Evolutionary conservation across 2,329 filamentous ascomycete species (phyloP), one percentile per base, ranked within the genome.

Genomic region (Calcarisporium arbuscula): DNA sequence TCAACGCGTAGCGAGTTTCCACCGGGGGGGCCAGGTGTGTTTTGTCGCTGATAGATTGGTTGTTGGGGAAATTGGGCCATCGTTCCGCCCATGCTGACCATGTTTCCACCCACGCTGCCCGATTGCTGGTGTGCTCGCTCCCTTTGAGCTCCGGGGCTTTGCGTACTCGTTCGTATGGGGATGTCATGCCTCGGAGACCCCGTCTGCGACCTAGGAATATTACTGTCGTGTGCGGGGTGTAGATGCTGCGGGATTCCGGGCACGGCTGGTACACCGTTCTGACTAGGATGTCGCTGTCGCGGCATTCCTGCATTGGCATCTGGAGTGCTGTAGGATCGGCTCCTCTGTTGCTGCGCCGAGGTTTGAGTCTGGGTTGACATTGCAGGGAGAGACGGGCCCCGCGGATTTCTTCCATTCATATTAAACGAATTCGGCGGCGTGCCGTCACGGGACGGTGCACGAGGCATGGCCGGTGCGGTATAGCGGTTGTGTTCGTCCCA

Each of bases 301-400:
- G 70, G 67, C 31, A 71, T 71, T 25, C 43, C 74, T 34, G 74
- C 80, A 45, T 94, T 86, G 48, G 95, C 95, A 56, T 96, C 89
- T 7, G 92, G 90, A 43, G 89, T 95, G 63, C 90, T 96, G 52
- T 94, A 94, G 23, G 89, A 95, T 44, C 92, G 77, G 62, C 85
- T 82, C 46, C 88, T 75, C 52, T 82, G 80, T 14, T 86, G 80
- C 43, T 80, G 65, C 54, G 72, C 60, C 43, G 70, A 66, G 49
- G 70, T 65, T 47, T 77, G 63, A 49, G 73, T 60, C 44, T 68
- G 62, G 2, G 68, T 65, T 12, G 79, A 68, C 72, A 86, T 81
- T 14, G 77, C 82, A 28, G 84, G 85, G 47, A 94, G 68, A 9
- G 85, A 94, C 16, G 86, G 86, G n/a, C 84, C 76, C 47, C 86